Conservation (phyloP, 768 basidiomycete genomes). For the Psilocybe subaeruginosa region DNA sequence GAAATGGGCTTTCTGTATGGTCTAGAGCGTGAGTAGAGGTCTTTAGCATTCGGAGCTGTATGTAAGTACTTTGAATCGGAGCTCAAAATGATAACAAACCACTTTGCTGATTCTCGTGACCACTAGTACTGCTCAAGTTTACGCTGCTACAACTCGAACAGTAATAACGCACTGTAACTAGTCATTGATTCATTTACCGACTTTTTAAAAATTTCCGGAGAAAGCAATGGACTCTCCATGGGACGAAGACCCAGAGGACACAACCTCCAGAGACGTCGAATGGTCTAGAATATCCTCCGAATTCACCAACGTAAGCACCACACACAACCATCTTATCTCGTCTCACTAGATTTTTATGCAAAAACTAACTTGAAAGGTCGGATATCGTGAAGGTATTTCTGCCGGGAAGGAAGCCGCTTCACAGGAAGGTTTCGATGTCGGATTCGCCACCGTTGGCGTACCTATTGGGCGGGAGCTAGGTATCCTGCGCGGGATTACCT, state of each 20-base stretch:
- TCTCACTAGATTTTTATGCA: background rate
- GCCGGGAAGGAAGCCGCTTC: slow-evolving; percentile 87
- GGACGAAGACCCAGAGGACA: slow-evolving; percentile 48
- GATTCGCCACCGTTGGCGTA: slow-evolving; percentile 73
- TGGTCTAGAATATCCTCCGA: slow-evolving; percentile 71
- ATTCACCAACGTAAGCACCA: slow-evolving; percentile 67
- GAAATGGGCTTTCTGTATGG: no score
- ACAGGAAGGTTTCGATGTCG: slow-evolving; percentile 89
- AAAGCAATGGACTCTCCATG: slow-evolving; percentile 57
- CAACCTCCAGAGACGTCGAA: slow-evolving; percentile 49
- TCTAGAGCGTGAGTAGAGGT: no score
- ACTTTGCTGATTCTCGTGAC: no score
- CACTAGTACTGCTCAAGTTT: no score
- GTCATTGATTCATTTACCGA: no score
- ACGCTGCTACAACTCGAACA: no score
- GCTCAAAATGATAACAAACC: no score
- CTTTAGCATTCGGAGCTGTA: no score
- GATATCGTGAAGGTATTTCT: slow-evolving; percentile 96
- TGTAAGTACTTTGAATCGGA: no score
- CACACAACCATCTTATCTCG: background rate
- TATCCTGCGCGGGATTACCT: slow-evolving; percentile 68
- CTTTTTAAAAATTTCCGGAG: no score
- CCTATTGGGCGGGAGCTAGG: slow-evolving; percentile 82
- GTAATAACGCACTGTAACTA: no score
- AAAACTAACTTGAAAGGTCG: slow-evolving; percentile 54